Conservation (phyloP, 2,329 filamentous ascomycete species). For the Colletotrichum neosansevieriae region DNA sequence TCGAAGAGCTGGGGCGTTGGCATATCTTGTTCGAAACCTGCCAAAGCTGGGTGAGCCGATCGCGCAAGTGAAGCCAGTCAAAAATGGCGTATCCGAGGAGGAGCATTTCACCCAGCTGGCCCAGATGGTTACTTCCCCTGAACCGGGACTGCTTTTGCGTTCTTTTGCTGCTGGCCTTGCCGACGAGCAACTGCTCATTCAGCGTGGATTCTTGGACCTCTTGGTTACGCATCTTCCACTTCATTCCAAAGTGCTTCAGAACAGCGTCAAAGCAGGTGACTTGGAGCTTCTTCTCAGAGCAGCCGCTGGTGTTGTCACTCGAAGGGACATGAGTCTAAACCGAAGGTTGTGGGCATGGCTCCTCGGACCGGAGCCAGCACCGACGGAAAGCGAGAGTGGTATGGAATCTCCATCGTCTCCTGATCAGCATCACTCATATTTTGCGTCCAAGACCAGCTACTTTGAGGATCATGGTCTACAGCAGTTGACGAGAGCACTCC, state of each 20-base stretch:
- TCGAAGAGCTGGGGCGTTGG: slow-evolving; percentile 85
- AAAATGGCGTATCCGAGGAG: slow-evolving; percentile 49
- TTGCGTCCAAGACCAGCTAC: slow-evolving; percentile 77
- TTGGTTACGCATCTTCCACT: slow-evolving; percentile 91
- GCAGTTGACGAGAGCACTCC: slow-evolving; percentile 78
- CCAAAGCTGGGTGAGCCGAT: slow-evolving; percentile 73
- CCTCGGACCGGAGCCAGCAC: slow-evolving; percentile 78
- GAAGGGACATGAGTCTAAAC: slow-evolving; percentile 97
- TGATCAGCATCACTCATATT: slow-evolving; percentile 58
- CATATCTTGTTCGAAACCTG: slow-evolving; percentile 83
- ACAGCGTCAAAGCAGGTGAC: slow-evolving; percentile 78
- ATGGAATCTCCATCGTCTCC: slow-evolving; percentile 59
- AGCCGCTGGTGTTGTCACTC: slow-evolving; percentile 86
- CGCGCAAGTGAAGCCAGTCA: slow-evolving; percentile 47
- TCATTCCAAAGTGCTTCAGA: slow-evolving; percentile 83
- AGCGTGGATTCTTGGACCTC: slow-evolving; percentile 92
- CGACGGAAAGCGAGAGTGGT: slow-evolving; percentile 60
- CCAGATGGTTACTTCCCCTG: slow-evolving; percentile 83
- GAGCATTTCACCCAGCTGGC: slow-evolving; percentile 66
- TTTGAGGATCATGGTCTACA: slow-evolving; percentile 85
- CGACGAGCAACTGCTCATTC: slow-evolving; percentile 91
- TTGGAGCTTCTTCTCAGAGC: slow-evolving; percentile 85
- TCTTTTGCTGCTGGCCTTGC: slow-evolving; percentile 91
- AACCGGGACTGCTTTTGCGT: slow-evolving; percentile 89
- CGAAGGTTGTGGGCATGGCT: slow-evolving; percentile 96